Evolutionary conservation across 306 rosid genomes (phyloP).

Genomic region (Cucurbita moschata): DNA sequence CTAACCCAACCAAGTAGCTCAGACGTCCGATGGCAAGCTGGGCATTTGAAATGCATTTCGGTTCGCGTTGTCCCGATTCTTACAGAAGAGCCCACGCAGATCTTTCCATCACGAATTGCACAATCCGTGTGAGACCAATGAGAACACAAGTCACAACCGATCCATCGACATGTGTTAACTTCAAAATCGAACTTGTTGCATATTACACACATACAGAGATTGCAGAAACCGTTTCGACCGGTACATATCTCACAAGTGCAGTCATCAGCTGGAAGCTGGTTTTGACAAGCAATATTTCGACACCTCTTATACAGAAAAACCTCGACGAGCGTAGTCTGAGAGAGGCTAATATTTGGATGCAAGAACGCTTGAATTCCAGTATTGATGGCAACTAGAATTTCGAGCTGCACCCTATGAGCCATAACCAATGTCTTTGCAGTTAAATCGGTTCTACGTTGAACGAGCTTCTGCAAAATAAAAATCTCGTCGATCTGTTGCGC

Average conservation of each 20-base stretch:
- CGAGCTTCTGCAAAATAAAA: conserved; percentile 67
- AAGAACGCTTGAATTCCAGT: conserved; percentile 90
- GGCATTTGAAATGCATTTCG: conserved; percentile 94
- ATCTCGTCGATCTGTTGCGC: conserved; percentile 78
- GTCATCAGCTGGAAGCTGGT: conserved; percentile 89
- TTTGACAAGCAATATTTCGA: conserved; percentile 86
- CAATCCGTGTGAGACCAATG: conserved; percentile 99
- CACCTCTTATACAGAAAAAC: conserved; percentile 83
- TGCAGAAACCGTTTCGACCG: conserved; percentile 84
- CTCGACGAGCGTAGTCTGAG: conserved; percentile 74
- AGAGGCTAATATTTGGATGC: conserved; percentile 82
- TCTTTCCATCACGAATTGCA: conserved; percentile 85
- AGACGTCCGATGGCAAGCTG: conserved; percentile 84
- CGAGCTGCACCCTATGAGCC: conserved; percentile 90
- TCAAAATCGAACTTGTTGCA: conserved; percentile 98
- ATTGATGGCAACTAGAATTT: conserved; percentile 81
- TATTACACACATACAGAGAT: conserved; percentile 93
- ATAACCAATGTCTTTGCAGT: conserved; percentile 72
- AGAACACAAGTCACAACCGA: conserved; percentile 91
- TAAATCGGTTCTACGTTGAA: conserved; percentile 73
- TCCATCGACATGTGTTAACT: conserved; percentile 97
- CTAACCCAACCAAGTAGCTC: conserved; percentile 96
- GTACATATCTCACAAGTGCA: conserved; percentile 84
- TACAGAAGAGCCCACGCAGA: conserved; percentile 58
- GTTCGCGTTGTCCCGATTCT: conserved; percentile 63